phyloP scores from a whole-genome alignment of 768 basidiomycete species.

The Naematelia encephala region DNA sequence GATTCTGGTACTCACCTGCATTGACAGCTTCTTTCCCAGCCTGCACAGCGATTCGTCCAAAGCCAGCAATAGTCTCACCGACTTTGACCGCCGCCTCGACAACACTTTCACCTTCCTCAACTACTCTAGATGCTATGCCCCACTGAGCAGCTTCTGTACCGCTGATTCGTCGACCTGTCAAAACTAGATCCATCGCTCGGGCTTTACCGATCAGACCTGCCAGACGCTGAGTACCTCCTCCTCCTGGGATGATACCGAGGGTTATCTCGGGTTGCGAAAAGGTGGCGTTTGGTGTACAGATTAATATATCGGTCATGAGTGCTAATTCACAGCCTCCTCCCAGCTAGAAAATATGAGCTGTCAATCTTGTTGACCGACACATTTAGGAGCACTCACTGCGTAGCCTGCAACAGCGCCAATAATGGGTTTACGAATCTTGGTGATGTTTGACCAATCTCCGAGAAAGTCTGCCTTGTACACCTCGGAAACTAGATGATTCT shows the following conservation, averaged over 20 bases:
- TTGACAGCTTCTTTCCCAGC: constrained; percentile 93
- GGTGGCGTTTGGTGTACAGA: constrained; percentile 80
- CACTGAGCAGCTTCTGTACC: constrained; percentile 80
- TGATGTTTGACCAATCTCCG: constrained; percentile 70
- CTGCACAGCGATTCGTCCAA: constrained; percentile 75
- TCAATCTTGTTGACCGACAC: too few relatives aligned
- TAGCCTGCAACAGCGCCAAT: constrained; percentile 95
- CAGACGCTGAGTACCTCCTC: constrained; percentile 89
- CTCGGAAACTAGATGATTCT: constrained; percentile 62
- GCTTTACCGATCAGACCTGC: constrained; percentile 83
- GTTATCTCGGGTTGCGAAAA: constrained; percentile 98
- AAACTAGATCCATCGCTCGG: constrained; percentile 86
- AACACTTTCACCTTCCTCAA: constrained; percentile 70
- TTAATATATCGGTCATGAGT: constrained; percentile 81
- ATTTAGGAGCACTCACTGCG: constrained; percentile 56
- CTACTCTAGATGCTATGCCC: constrained; percentile 82
- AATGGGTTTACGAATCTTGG: constrained; percentile 78
- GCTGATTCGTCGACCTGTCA: constrained; percentile 77
- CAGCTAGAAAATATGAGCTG: constrained; percentile 66
- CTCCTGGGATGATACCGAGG: constrained; percentile 89
- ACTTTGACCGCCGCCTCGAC: constrained; percentile 81
- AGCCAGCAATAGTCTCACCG: constrained; percentile 72
- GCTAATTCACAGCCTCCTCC: constrained; percentile 97
- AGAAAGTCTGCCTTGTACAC: constrained; percentile 84
- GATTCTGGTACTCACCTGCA: constrained; percentile 58